Evolutionary conservation across 805 yeast species (phyloP), one percentile per base, ranked within the genome.

Genomic region (Ogataea neopini): DNA sequence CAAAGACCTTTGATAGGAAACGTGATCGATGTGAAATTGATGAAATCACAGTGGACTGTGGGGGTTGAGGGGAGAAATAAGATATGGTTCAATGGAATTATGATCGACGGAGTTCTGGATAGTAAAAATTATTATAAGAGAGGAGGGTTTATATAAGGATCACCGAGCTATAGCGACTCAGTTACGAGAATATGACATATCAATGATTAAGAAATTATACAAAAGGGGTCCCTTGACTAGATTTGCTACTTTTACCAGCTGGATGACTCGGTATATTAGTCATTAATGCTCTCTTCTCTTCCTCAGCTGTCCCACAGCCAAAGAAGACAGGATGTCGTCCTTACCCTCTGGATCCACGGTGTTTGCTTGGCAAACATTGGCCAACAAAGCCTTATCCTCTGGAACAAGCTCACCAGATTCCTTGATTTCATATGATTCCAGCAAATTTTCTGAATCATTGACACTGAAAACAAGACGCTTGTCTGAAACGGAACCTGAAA

Each of bases 201-300:
- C n/a, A n/a, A n/a, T n/a, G n/a, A n/a, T n/a, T n/a, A n/a, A n/a
- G n/a, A n/a, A n/a, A n/a, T n/a, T n/a, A n/a, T n/a, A n/a, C n/a
- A n/a, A n/a, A n/a, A n/a, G n/a, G n/a, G n/a, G n/a, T n/a, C n/a
- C n/a, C n/a, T n/a, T n/a, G n/a, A n/a, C n/a, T n/a, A n/a, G n/a
- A n/a, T n/a, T n/a, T n/a, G n/a, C n/a, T n/a, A n/a, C n/a, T n/a
- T n/a, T n/a, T n/a, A n/a, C n/a, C n/a, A n/a, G n/a, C n/a, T n/a
- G n/a, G n/a, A n/a, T n/a, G n/a, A n/a, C n/a, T n/a, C n/a, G n/a
- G n/a, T n/a, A n/a, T n/a, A n/a, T n/a, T n/a, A n/a, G n/a, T n/a
- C n/a, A n/a, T 63, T 63, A 81, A 62, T 81, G 84, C 56, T 83
- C 87, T 61, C 86, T 77, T 66, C 87, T 74, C 64, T 83, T 83